phyloP scores from a whole-genome alignment of 75 land plant species.

The Cunninghamia lanceolata region DNA sequence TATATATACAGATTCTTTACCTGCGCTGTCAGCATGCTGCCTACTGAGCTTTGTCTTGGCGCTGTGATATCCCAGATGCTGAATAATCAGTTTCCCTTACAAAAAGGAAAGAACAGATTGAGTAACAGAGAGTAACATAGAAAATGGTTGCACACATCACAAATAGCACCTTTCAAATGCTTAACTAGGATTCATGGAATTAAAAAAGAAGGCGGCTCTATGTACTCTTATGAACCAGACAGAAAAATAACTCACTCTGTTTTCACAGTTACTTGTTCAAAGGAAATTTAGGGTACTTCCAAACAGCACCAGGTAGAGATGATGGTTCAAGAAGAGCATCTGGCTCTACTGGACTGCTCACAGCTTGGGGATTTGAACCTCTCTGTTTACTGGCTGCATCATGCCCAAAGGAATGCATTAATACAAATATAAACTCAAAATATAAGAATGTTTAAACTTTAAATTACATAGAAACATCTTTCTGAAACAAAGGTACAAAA shows the following conservation, averaged over 20 bases:
- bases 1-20: neutral
- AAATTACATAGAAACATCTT: neutral
- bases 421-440: neutral
- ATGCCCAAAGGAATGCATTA: neutral
- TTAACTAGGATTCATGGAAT: neutral
- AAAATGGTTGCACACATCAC: neutral
- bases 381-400: slow-evolving; percentile 8
- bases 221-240: neutral
- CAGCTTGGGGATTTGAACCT: neutral
- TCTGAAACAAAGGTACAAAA: neutral
- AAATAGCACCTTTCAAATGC: neutral
- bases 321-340: slow-evolving; percentile 8
- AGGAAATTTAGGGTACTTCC: neutral
- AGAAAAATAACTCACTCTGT: neutral
- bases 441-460: neutral
- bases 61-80: neutral
- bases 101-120: neutral
- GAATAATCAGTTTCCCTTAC: neutral
- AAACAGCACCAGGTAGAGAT: slow-evolving; percentile 2
- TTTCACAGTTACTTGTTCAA: neutral
- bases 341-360: neutral
- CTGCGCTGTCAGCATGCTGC: neutral
- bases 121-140: neutral
- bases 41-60: neutral
- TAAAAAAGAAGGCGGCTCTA: neutral